Percentiles rank a stretch among this genome's conserved stretches.
These are phyloP conservation scores for Colletotrichum zoysiae DNA, from an alignment of 2,329 filamentous ascomycete genomes.

Conservation along the genomic window DNA sequence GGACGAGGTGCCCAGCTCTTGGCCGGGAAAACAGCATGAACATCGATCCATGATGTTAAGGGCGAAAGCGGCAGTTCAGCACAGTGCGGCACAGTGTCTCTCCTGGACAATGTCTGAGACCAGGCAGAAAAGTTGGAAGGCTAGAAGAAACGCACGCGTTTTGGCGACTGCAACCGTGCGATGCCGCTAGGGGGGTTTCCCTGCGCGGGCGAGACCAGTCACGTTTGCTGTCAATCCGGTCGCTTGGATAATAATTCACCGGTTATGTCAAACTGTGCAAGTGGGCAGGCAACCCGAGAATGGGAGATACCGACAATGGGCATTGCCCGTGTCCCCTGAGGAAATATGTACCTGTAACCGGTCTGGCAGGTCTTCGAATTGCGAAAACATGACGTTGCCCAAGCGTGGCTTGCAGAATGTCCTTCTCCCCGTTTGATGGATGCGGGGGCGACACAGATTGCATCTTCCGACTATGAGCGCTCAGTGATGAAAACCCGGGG, in stretches of 20 bases:
- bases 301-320: conserved; percentile 24
- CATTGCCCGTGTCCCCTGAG: conserved; percentile 20
- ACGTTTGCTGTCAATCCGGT: conserved; percentile 21
- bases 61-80: background rate
- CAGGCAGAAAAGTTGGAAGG: background rate
- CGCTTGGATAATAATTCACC: conserved; percentile 25
- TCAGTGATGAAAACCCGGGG: conserved; percentile 24
- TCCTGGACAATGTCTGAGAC: conserved; percentile 8
- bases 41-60: conserved; percentile 3
- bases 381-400: conserved; percentile 29
- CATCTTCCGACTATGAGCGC: conserved; percentile 26
- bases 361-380: conserved; percentile 3
- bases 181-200: conserved; percentile 34
- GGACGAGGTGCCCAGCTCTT: background rate
- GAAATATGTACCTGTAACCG: background rate
- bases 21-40: conserved; percentile 14
- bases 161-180: conserved; percentile 35
- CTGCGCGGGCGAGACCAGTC: conserved; percentile 11
- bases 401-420: conserved; percentile 26
- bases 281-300: conserved; percentile 18
- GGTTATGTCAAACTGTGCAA: conserved; percentile 10
- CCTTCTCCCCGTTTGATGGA: background rate
- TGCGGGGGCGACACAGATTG: conserved; percentile 26
- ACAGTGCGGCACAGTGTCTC: conserved; percentile 13
- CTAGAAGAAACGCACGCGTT: conserved; percentile 19